Conservation (phyloP, 1,139 yeast genomes). For the Oligophagozyma castellii region DNA sequence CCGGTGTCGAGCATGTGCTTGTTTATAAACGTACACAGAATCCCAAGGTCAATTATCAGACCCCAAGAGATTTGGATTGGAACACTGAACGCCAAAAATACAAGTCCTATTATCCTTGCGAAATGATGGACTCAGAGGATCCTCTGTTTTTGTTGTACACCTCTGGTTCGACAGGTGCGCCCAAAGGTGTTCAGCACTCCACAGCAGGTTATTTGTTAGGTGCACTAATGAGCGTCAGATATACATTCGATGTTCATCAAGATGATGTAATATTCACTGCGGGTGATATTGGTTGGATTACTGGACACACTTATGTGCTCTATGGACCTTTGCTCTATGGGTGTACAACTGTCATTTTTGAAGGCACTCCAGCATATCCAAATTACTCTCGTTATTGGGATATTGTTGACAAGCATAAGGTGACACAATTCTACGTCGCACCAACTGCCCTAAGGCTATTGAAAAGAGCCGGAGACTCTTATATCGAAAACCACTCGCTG, state of each 20-base stretch:
- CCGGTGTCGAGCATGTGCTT: slow-evolving; percentile 52
- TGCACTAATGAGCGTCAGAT: slow-evolving; percentile 55
- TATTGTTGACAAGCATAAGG: slow-evolving; percentile 62
- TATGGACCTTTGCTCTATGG: slow-evolving; percentile 72
- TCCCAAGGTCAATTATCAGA: slow-evolving; percentile 46
- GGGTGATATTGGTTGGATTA: slow-evolving; percentile 84
- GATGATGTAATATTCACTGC: slow-evolving; percentile 69
- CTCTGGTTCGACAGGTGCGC: slow-evolving; percentile 94
- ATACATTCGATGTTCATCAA: slow-evolving; percentile 62
- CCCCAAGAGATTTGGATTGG: slow-evolving; percentile 68
- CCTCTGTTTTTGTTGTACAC: slow-evolving; percentile 89
- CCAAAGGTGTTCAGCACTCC: slow-evolving; percentile 88
- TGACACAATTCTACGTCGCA: slow-evolving; percentile 77
- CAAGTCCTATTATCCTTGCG: slow-evolving; percentile 75
- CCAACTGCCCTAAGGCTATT: slow-evolving; percentile 78
- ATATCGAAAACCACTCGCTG: slow-evolving; percentile 50
- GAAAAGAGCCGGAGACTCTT: slow-evolving; percentile 68
- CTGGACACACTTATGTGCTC: slow-evolving; percentile 74
- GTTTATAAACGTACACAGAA: slow-evolving; percentile 67
- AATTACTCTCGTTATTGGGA: slow-evolving; percentile 73
- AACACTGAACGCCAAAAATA: slow-evolving; percentile 58
- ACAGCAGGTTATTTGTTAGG: slow-evolving; percentile 73
- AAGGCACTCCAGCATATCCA: slow-evolving; percentile 82
- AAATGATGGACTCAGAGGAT: slow-evolving; percentile 80
- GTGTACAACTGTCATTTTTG: slow-evolving; percentile 71